These are phyloP conservation scores for Crithidia fasciculata DNA, from an alignment of 208 protist genomes.

Conservation along the genomic window DNA sequence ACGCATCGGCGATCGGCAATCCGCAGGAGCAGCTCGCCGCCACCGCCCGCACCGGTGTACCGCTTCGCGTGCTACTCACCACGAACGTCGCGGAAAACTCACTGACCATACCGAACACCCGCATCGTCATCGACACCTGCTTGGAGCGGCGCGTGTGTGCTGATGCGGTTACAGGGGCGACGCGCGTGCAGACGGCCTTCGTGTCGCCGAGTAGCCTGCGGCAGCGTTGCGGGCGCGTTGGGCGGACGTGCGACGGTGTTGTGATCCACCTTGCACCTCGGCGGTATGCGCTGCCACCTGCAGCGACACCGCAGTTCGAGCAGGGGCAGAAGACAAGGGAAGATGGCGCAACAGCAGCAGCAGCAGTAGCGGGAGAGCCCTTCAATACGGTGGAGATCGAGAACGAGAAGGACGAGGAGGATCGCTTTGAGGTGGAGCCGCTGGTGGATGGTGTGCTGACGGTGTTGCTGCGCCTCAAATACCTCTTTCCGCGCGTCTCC, in stretches of 20 bases:
- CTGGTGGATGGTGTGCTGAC: slow-evolving; percentile 47
- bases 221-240: slow-evolving; percentile 70
- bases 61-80: slow-evolving; percentile 67
- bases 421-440: slow-evolving; percentile 22
- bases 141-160: slow-evolving; percentile 53
- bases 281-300: slow-evolving; percentile 19
- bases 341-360: too few species aligned
- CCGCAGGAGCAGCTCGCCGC: slow-evolving; percentile 60
- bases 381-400: neutral
- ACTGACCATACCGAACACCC: slow-evolving; percentile 77
- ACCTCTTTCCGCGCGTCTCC: slow-evolving; percentile 43
- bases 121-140: slow-evolving; percentile 70
- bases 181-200: slow-evolving; percentile 41
- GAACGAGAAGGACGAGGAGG: neutral
- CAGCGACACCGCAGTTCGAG: neutral
- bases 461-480: slow-evolving; percentile 64
- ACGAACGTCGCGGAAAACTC: slow-evolving; percentile 83
- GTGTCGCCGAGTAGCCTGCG: slow-evolving; percentile 45
- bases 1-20: slow-evolving; percentile 64
- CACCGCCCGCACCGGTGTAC: slow-evolving; percentile 28
- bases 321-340: too few species aligned
- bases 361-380: too few species aligned
- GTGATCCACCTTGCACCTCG: slow-evolving; percentile 72
- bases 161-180: slow-evolving; percentile 65
- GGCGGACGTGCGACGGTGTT: slow-evolving; percentile 72